phyloP scores from a whole-genome alignment of 495 filamentous ascomycete genomes.

The Pseudomonodictys pantanalensis region DNA sequence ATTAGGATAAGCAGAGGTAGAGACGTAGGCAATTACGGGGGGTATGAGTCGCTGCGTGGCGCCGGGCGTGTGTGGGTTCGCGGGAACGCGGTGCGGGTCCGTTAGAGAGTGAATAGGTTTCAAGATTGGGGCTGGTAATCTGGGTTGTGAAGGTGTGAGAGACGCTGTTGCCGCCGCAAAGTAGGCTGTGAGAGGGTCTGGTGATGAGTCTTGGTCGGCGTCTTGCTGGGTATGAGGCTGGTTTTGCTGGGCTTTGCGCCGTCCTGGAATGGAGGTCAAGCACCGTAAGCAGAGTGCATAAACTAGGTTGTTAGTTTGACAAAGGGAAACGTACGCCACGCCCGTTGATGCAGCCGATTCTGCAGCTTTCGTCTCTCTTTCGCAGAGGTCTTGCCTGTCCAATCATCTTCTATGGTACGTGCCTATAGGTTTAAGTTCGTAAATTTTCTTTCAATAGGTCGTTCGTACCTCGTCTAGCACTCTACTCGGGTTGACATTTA shows the following conservation, averaged over 20 bases:
- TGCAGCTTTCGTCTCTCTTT: constrained; percentile 5
- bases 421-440: too few relatives aligned
- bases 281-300: not conserved
- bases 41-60: not conserved
- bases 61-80: not conserved
- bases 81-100: not conserved
- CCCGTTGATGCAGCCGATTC: constrained; percentile 13
- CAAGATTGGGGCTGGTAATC: too few relatives aligned
- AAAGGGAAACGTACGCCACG: not conserved
- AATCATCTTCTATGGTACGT: constrained; percentile 2
- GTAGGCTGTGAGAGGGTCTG: too few relatives aligned
- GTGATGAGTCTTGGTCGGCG: too few relatives aligned
- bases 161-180: too few relatives aligned
- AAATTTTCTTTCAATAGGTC: too few relatives aligned
- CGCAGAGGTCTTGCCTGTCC: constrained; percentile 8
- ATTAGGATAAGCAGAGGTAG: not conserved
- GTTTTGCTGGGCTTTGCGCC: not conserved
- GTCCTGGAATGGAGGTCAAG: too few relatives aligned
- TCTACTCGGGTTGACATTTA: not conserved
- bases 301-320: not conserved
- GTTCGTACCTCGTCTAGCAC: not conserved
- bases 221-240: too few relatives aligned
- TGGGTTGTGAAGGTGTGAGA: too few relatives aligned
- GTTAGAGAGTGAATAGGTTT: not conserved
- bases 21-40: constrained; percentile 32